These are phyloP conservation scores for Coniella vitis DNA, from an alignment of 2,329 filamentous ascomycete species.

Conservation along the genomic window DNA sequence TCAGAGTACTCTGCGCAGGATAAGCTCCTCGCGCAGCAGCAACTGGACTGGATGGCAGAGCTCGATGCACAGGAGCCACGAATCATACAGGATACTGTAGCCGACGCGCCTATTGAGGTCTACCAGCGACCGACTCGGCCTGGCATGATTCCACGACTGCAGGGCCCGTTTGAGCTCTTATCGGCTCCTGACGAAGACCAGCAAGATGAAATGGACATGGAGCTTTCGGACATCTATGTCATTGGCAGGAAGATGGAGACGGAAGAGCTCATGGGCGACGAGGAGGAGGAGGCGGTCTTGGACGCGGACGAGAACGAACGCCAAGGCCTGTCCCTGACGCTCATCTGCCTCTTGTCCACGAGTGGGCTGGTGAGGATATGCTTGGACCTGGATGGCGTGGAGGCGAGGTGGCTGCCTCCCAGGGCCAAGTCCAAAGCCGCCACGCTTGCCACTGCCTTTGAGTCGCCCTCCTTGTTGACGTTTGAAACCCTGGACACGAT, in stretches of 20 bases:
- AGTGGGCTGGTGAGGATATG: conserved; percentile 56
- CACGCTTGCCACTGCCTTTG: conserved; percentile 31
- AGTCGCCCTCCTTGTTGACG: conserved; percentile 45
- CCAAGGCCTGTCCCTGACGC: conserved; percentile 52
- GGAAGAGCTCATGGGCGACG: conserved; percentile 55
- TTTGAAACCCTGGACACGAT: conserved; percentile 59
- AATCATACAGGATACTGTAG: conserved; percentile 41
- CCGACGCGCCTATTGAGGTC: conserved; percentile 46
- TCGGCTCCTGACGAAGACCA: conserved; percentile 43
- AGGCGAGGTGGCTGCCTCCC: conserved; percentile 60
- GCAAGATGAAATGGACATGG: conserved; percentile 50
- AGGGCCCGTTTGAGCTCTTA: conserved; percentile 55
- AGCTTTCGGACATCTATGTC: conserved; percentile 55
- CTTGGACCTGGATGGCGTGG: conserved; percentile 53
- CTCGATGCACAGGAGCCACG: conserved; percentile 56
- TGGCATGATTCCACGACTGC: conserved; percentile 51
- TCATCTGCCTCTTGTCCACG: conserved; percentile 53
- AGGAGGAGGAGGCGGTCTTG: conserved; percentile 58
- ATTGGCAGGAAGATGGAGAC: conserved; percentile 57
- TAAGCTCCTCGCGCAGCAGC: conserved; percentile 55
- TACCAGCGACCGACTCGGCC: conserved; percentile 51
- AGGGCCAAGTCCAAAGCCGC: conserved; percentile 42
- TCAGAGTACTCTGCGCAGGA: conserved; percentile 43
- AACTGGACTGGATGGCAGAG: conserved; percentile 62
- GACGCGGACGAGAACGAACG: conserved; percentile 50